Evolutionary conservation across 805 yeast genomes (phyloP), one percentile per base, ranked within the genome.

Genomic region (Lipomyces yamadae): DNA sequence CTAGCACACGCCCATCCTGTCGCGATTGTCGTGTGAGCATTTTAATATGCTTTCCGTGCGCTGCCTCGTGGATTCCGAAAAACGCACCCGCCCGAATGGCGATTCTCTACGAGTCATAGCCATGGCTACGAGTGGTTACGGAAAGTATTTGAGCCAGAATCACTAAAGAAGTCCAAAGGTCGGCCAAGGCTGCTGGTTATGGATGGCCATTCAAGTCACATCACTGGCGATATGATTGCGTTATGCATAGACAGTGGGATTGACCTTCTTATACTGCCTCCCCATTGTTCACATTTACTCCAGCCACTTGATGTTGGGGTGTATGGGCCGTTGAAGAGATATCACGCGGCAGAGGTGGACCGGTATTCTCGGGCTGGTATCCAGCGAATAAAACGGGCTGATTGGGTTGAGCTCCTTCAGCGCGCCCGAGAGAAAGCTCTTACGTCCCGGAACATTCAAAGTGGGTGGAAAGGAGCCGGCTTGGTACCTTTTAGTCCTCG

Each of bases 401-500:
- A 52, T 29, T 52, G 55, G 55, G 30, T 52, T 52, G 30, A 52
- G 3, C 33, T 29, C 24, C 24, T 52, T 30, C 55, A 52, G 33
- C 55, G 55, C 33, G 13, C 24, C 24, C 55, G 55, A 52, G 34
- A 52, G 55, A 52, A 52, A 52, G 55, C 55, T 52, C 33, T 52
- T 52, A 18, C 55, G 10, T 15, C 15, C 24, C 55, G 24, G 33
- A 52, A 52, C 33, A 52, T 52, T 52, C 55, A 52, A 45, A 6
- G 52, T 15, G 10, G 24, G 55, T 52, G 48, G 48, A 45, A 45
- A 45, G 52, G 52, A 45, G 52, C 52, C 11, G 52, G 52, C 11
- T 45, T 45, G 52, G 11, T 45, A 4, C 52, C 52, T 6, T 45
- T 45, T 45, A 45, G 52, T 4, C 52, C 52, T 4, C 52, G 29